phyloP scores from a whole-genome alignment of 805 yeast species.

The Ogataea glucozyma region DNA sequence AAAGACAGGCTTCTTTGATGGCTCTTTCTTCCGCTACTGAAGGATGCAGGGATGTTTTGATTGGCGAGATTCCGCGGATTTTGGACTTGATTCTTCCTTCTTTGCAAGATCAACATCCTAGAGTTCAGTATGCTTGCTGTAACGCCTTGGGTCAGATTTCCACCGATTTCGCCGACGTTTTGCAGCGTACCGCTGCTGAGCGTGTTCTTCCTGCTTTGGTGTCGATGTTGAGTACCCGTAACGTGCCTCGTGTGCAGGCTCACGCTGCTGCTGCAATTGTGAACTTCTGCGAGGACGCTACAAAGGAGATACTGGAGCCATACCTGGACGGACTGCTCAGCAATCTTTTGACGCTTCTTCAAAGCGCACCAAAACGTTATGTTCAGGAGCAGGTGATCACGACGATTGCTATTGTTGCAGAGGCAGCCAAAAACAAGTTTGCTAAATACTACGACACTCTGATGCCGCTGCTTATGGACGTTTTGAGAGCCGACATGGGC shows the following conservation, averaged over 20 bases:
- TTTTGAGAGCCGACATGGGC: constrained; percentile 75
- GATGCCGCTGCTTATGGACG: constrained; percentile 84
- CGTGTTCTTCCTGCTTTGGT: constrained; percentile 86
- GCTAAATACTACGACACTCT: constrained; percentile 90
- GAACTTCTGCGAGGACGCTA: constrained; percentile 89
- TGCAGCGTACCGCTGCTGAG: constrained; percentile 79
- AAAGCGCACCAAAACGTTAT: constrained; percentile 78
- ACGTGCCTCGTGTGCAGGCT: constrained; percentile 91
- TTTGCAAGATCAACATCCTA: constrained; percentile 82
- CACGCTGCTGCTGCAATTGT: constrained; percentile 99
- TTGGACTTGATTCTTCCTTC: constrained; percentile 83
- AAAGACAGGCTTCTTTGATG: constrained; percentile 96
- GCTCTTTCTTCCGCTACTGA: constrained; percentile 96
- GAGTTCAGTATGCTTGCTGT: constrained; percentile 97
- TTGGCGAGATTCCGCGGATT: constrained; percentile 76
- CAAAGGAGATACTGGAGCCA: constrained; percentile 87
- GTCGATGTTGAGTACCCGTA: constrained; percentile 67
- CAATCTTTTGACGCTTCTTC: constrained; percentile 72
- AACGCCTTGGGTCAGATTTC: constrained; percentile 96
- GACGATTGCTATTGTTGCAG: constrained; percentile 95
- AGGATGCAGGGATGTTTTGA: constrained; percentile 90
- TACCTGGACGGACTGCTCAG: constrained; percentile 79
- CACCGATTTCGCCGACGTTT: constrained; percentile 89
- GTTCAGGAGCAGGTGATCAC: constrained; percentile 97
- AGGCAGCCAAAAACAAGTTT: constrained; percentile 88